Evolutionary conservation across 768 basidiomycete species (phyloP).

Genomic region (Mycena crocata): DNA sequence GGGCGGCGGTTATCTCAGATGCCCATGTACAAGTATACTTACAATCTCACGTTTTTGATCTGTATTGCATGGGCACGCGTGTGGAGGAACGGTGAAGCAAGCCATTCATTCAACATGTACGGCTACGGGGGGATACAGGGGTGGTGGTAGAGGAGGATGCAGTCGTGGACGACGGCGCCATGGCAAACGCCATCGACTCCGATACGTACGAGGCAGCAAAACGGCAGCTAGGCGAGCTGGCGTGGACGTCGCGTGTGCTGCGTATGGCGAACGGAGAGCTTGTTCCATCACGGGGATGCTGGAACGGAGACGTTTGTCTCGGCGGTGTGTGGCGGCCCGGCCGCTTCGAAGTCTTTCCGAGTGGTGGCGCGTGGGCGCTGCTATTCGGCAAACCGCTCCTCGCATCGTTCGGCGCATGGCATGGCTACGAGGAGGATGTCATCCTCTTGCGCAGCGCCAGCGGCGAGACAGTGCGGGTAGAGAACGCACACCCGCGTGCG

Average conservation of each 20-base stretch:
- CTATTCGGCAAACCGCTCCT: slow-evolving; percentile 34
- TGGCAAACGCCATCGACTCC: slow-evolving; percentile 23
- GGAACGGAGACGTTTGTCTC: slow-evolving; percentile 24
- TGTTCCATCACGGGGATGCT: slow-evolving; percentile 23
- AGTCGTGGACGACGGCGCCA: slow-evolving; percentile 29
- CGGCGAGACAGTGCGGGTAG: background rate
- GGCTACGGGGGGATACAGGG: background rate
- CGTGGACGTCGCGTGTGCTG: slow-evolving; percentile 7
- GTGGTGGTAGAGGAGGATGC: background rate
- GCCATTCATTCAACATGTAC: slow-evolving; percentile 14
- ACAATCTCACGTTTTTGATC: slow-evolving; percentile 15
- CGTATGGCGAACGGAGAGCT: slow-evolving; percentile 33
- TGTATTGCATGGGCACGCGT: slow-evolving; percentile 16
- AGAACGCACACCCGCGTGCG: background rate
- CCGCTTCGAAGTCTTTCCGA: slow-evolving; percentile 32
- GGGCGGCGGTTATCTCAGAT: slow-evolving; percentile 11
- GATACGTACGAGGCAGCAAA: slow-evolving; percentile 3
- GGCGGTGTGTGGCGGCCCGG: slow-evolving; percentile 13
- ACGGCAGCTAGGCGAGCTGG: background rate
- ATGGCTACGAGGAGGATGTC: slow-evolving; percentile 22
- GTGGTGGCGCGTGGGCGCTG: slow-evolving; percentile 27
- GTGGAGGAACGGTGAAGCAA: background rate
- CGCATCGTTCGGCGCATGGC: slow-evolving; percentile 23
- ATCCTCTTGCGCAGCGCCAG: background rate
- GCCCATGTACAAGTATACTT: background rate